Conservation (phyloP, 306 rosid genomes). For the Citrullus colocynthis region DNA sequence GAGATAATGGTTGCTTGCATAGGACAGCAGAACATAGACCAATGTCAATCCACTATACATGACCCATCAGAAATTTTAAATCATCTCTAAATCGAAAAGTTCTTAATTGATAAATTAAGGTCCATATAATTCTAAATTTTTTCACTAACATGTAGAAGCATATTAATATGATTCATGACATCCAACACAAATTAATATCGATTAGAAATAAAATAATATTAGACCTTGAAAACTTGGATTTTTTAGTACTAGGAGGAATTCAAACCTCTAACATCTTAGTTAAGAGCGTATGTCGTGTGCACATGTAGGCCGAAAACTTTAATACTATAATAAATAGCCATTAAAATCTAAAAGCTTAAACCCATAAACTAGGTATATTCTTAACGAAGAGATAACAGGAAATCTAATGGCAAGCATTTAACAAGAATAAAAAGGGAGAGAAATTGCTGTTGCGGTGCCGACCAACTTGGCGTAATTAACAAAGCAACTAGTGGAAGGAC, state of each 20-base stretch:
- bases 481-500: constrained; percentile 1
- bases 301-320: neutral
- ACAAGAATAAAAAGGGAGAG: neutral
- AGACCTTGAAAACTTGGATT: neutral
- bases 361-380: neutral
- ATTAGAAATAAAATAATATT: neutral
- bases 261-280: too few species aligned
- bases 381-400: neutral
- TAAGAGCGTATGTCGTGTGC: too few species aligned
- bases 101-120: neutral
- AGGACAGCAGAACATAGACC: neutral
- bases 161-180: neutral
- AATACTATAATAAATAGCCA: neutral
- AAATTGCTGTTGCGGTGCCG: neutral
- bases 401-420: constrained; percentile 1
- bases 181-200: neutral
- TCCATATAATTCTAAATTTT: neutral
- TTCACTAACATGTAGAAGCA: neutral
- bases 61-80: neutral
- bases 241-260: too few species aligned
- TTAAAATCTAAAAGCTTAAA: neutral
- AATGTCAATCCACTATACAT: neutral
- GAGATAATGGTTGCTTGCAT: neutral
- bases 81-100: neutral
- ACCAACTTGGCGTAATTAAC: neutral